phyloP scores from a whole-genome alignment of 2,329 filamentous ascomycete species.

The Capronia americana region DNA sequence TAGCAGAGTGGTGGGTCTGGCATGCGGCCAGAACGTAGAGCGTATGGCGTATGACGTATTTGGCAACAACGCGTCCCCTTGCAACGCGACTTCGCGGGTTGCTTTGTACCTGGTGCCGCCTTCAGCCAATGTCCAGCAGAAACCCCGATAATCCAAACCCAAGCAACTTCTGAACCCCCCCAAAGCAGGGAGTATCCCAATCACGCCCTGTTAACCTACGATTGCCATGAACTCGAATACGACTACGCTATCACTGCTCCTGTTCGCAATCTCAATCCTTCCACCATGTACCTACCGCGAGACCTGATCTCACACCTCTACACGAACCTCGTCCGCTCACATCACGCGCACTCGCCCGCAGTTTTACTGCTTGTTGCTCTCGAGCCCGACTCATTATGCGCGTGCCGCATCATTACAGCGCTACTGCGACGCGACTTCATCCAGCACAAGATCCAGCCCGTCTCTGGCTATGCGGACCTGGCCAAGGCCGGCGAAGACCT shows the following conservation, averaged over 20 bases:
- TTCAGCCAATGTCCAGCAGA: not conserved
- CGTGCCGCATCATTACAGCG: slow-evolving; percentile 88
- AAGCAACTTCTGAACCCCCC: not conserved
- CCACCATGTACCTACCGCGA: slow-evolving; percentile 88
- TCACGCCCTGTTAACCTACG: not conserved
- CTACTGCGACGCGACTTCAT: slow-evolving; percentile 98
- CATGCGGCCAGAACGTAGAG: not conserved
- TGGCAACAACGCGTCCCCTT: slow-evolving; percentile 16
- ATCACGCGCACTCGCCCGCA: slow-evolving; percentile 88
- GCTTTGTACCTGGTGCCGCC: not conserved
- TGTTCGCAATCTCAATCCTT: slow-evolving; percentile 11
- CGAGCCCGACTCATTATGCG: slow-evolving; percentile 93
- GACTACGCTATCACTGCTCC: slow-evolving; percentile 10
- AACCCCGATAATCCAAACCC: not conserved
- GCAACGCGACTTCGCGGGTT: slow-evolving; percentile 10
- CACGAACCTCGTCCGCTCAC: slow-evolving; percentile 80
- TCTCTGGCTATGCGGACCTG: slow-evolving; percentile 90
- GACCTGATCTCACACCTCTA: slow-evolving; percentile 89
- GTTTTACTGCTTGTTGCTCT: slow-evolving; percentile 85
- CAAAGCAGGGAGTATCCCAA: not conserved
- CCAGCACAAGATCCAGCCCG: slow-evolving; percentile 93
- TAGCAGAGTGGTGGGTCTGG: not conserved
- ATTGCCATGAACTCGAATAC: slow-evolving; percentile 23
- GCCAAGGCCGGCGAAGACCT: slow-evolving; percentile 78
- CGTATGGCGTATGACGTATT: slow-evolving; percentile 11